Evolutionary conservation across 192 early-diverging fungal genomes (phyloP).

Genomic region (Dispira simplex): DNA sequence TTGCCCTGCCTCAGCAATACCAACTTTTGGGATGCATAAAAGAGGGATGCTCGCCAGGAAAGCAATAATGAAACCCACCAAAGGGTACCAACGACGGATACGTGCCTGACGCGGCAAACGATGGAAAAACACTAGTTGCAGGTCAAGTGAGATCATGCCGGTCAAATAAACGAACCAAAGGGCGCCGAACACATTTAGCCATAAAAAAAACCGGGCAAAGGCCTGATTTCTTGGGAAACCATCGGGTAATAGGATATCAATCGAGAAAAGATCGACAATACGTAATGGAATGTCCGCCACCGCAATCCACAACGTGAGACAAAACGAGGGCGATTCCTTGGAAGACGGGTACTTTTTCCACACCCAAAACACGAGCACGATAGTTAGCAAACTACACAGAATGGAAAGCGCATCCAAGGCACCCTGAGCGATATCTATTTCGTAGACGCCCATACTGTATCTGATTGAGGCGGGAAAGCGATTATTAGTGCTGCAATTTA

Average conservation of each 20-base stretch:
- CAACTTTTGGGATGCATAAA: background rate
- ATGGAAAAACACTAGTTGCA: conserved; percentile 8
- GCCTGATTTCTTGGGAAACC: background rate
- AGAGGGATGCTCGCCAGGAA: background rate
- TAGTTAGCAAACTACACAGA: background rate
- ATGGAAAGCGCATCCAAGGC: conserved; percentile 8
- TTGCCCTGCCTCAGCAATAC: background rate
- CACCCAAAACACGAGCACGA: conserved; percentile 1
- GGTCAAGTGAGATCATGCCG: conserved; percentile 6
- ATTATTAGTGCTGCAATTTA: too few species aligned
- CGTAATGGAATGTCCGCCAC: background rate
- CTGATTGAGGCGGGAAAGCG: too few species aligned
- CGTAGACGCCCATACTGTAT: background rate
- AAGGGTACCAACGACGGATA: conserved; percentile 7
- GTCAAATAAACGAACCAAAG: conserved; percentile 7
- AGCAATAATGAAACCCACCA: background rate
- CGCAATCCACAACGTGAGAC: conserved; percentile 6
- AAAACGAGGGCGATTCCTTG: conserved; percentile 6
- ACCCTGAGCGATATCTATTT: background rate
- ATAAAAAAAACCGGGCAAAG: conserved; percentile 4
- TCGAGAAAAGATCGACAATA: background rate
- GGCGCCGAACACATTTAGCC: background rate
- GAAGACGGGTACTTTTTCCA: conserved; percentile 8
- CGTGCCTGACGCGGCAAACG: conserved; percentile 3
- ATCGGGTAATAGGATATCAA: background rate